A percentile compares a stretch with the other conserved stretches of the same genome.
These are phyloP conservation scores for Coniella lustricola DNA, from an alignment of 2,329 filamentous ascomycete species.

Conservation along the genomic window DNA sequence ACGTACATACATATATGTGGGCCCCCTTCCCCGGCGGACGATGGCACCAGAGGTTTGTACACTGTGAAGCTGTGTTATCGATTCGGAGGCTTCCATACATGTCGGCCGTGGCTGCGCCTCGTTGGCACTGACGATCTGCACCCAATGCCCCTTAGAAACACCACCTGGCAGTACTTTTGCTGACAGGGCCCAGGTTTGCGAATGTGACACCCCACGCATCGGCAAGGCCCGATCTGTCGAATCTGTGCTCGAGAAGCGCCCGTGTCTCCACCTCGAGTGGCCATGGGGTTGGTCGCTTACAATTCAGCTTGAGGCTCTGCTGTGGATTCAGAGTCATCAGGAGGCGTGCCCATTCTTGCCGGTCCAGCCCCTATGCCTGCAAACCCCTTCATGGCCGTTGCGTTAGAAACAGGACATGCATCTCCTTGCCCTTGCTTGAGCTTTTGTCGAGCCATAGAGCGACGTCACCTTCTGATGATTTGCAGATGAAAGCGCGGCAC, in stretches of 20 bases:
- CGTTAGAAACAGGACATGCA: neutral
- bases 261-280: neutral
- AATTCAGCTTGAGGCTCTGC: constrained; percentile 17
- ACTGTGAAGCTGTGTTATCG: constrained; percentile 1
- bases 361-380: too few species aligned
- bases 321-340: neutral
- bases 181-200: constrained; percentile 1
- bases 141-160: neutral
- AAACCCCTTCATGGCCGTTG: too few species aligned
- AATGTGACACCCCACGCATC: constrained; percentile 1
- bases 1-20: constrained; percentile 2
- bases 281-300: neutral
- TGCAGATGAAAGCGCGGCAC: neutral
- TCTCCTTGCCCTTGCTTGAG: neutral
- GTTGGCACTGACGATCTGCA: neutral
- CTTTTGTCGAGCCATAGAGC: neutral
- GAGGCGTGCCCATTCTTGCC: neutral
- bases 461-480: neutral
- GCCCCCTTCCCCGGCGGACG: neutral
- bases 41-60: neutral
- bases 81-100: neutral
- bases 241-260: constrained; percentile 8
- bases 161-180: constrained; percentile 2
- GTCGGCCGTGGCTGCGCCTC: constrained; percentile 11
- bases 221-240: constrained; percentile 11